These are phyloP conservation scores for Helichrysum umbraculigerum DNA, from an alignment of 129 eudicot species.

Conservation along the genomic window DNA sequence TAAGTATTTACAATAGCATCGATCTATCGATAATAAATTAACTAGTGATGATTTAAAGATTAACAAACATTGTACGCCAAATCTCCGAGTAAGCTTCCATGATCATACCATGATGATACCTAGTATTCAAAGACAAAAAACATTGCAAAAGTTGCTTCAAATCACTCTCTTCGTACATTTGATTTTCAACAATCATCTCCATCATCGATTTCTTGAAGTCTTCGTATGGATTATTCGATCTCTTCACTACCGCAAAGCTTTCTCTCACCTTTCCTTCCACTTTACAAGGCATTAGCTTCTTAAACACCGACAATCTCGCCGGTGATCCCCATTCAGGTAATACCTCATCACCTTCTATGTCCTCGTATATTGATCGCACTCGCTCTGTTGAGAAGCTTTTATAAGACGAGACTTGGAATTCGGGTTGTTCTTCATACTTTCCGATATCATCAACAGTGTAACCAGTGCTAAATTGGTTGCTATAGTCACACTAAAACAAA, in stretches of 20 bases:
- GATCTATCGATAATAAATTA: not conserved
- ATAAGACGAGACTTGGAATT: slow-evolving; percentile 36
- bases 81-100: slow-evolving; percentile 59
- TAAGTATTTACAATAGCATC: not conserved
- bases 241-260: slow-evolving; percentile 77
- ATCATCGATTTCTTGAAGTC: slow-evolving; percentile 75
- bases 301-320: slow-evolving; percentile 13
- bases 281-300: slow-evolving; percentile 21
- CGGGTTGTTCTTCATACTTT: slow-evolving; percentile 28
- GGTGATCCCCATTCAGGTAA: slow-evolving; percentile 25
- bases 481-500: not conserved
- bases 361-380: not conserved
- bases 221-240: slow-evolving; percentile 66
- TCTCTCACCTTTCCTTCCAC: slow-evolving; percentile 57
- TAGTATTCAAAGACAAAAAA: slow-evolving; percentile 56
- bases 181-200: slow-evolving; percentile 74
- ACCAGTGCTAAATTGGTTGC: slow-evolving; percentile 33
- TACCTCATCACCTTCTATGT: not conserved
- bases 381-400: slow-evolving; percentile 41
- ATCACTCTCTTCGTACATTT: slow-evolving; percentile 56
- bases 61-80: slow-evolving; percentile 46
- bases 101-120: slow-evolving; percentile 51
- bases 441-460: not conserved
- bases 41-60: not conserved
- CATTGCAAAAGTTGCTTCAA: slow-evolving; percentile 67